phyloP scores from a whole-genome alignment of 768 basidiomycete species.

The Russula virescens region DNA sequence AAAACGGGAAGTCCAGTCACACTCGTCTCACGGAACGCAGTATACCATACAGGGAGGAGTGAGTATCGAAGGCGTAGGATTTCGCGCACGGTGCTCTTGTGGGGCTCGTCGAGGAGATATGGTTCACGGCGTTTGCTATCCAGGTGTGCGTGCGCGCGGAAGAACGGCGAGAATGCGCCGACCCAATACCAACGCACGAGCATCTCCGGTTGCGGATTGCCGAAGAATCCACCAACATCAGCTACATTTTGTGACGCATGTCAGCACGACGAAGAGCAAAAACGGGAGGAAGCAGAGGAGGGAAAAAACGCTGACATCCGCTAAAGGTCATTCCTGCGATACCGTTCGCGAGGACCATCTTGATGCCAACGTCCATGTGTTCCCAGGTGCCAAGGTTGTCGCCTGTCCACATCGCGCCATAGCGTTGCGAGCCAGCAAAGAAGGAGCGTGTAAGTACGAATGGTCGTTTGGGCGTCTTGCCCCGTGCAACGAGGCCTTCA shows the following conservation, averaged over 20 bases:
- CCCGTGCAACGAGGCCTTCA: constrained; percentile 71
- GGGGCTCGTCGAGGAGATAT: constrained; percentile 84
- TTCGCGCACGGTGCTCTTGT: constrained; percentile 75
- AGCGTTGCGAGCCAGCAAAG: constrained; percentile 92
- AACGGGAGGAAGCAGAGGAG: not conserved
- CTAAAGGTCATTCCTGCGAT: constrained; percentile 89
- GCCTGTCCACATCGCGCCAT: constrained; percentile 98
- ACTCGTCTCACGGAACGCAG: constrained; percentile 88
- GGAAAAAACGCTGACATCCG: constrained; percentile 59
- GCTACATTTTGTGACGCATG: constrained; percentile 42
- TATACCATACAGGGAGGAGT: constrained; percentile 93
- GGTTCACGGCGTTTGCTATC: constrained; percentile 98
- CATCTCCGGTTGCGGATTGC: constrained; percentile 92
- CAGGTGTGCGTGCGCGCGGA: constrained; percentile 96
- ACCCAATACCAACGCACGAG: constrained; percentile 97
- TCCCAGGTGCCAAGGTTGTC: constrained; percentile 98
- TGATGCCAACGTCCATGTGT: constrained; percentile 88
- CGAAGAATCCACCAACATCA: constrained; percentile 98
- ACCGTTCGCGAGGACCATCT: constrained; percentile 86
- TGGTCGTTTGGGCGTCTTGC: constrained; percentile 71
- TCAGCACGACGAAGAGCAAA: constrained; percentile 7
- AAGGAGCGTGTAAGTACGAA: constrained; percentile 96
- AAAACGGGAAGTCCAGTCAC: constrained; percentile 77
- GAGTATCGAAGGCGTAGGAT: constrained; percentile 77
- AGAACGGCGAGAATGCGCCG: constrained; percentile 93